Conservation (phyloP, 495 filamentous ascomycete species). For the Podospora australis region DNA sequence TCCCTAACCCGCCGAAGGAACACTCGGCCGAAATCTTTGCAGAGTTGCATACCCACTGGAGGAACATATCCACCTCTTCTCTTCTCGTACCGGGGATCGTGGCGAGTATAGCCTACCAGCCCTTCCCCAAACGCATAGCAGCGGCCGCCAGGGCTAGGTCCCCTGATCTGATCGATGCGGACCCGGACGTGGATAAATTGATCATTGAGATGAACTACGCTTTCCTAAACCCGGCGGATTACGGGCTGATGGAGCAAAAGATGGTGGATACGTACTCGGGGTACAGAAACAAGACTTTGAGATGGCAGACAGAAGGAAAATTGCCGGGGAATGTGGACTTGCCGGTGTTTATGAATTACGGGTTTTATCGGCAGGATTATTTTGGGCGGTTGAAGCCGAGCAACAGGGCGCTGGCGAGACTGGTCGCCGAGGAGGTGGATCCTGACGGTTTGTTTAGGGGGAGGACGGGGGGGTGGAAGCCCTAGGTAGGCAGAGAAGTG, state of each 20-base stretch:
- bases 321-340: slow-evolving; percentile 43
- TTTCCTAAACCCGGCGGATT: slow-evolving; percentile 38
- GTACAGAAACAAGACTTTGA: slow-evolving; percentile 35
- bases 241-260: slow-evolving; percentile 42
- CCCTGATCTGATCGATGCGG: slow-evolving; percentile 48
- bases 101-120: slow-evolving; percentile 51
- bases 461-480: slow-evolving; percentile 50
- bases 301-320: slow-evolving; percentile 23
- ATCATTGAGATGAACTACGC: slow-evolving; percentile 54
- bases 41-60: slow-evolving; percentile 47
- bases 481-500: slow-evolving; percentile 6
- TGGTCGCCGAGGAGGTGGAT: slow-evolving; percentile 46
- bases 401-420: slow-evolving; percentile 35
- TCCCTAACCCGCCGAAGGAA: slow-evolving; percentile 41
- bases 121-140: slow-evolving; percentile 46
- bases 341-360: slow-evolving; percentile 57
- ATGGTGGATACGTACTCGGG: slow-evolving; percentile 38
- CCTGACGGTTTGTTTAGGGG: slow-evolving; percentile 51
- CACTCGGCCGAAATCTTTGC: slow-evolving; percentile 34
- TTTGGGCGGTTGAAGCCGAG: slow-evolving; percentile 46
- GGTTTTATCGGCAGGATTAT: slow-evolving; percentile 52
- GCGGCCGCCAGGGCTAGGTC: slow-evolving; percentile 41
- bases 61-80: slow-evolving; percentile 34
- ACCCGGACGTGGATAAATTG: slow-evolving; percentile 46
- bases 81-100: slow-evolving; percentile 42